These are phyloP conservation scores for Penicillium manginii DNA, from an alignment of 495 filamentous ascomycete genomes.

Conservation along the genomic window DNA sequence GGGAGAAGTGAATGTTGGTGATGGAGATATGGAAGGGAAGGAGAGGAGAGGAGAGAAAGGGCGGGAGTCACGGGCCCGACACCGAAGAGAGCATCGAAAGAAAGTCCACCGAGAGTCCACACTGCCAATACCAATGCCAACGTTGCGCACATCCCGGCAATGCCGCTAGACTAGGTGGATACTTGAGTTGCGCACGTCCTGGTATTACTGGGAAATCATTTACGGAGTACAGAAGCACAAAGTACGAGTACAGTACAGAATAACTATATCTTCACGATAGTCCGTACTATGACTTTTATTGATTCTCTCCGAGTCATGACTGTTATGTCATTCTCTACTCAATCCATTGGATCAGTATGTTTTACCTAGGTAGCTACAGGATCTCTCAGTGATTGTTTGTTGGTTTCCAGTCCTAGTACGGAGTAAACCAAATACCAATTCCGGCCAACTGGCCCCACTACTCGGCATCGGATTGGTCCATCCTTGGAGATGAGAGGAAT, in stretches of 20 bases:
- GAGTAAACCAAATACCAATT: slow-evolving; percentile 27
- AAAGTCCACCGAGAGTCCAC: too few species aligned
- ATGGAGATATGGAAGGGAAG: background rate
- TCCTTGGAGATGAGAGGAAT: background rate
- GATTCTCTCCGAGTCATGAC: background rate
- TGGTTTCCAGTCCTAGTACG: too few species aligned
- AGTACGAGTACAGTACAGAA: too few species aligned
- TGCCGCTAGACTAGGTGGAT: slow-evolving; percentile 24
- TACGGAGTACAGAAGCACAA: too few species aligned
- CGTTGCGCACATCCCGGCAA: slow-evolving; percentile 15
- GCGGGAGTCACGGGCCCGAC: slow-evolving; percentile 20
- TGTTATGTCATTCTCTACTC: background rate
- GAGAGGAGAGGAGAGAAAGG: slow-evolving; percentile 13
- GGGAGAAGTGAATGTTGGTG: slow-evolving; percentile 7
- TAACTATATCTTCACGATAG: too few species aligned
- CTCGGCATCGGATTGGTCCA: slow-evolving; percentile 16
- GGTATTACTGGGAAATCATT: background rate
- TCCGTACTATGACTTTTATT: too few species aligned
- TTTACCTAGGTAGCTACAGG: too few species aligned
- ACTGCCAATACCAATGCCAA: background rate
- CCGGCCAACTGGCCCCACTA: slow-evolving; percentile 13
- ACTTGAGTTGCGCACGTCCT: slow-evolving; percentile 14
- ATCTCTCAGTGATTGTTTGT: too few species aligned
- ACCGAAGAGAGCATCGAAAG: background rate
- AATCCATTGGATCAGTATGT: too few species aligned